Evolutionary conservation across 1,284 basidiomycete species (phyloP).

Genomic region (Fomitopsis palustris): DNA sequence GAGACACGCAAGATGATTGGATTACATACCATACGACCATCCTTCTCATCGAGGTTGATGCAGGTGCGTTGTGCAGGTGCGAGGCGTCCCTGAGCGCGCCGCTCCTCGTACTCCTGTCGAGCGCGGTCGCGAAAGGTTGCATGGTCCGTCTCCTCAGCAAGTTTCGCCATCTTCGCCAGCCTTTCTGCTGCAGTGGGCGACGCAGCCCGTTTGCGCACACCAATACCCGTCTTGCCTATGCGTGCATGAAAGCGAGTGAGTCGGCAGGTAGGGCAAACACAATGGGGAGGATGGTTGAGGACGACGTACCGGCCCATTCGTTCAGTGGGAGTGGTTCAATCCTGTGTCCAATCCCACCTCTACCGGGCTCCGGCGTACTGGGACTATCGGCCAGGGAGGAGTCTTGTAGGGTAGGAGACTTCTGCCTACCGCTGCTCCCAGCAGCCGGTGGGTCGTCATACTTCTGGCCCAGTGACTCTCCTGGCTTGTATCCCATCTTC

Average conservation of each 20-base stretch:
- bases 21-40: slow-evolving; percentile 53
- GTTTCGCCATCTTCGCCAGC: slow-evolving; percentile 70
- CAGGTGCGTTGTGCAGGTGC: slow-evolving; percentile 69
- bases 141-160: slow-evolving; percentile 55
- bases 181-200: slow-evolving; percentile 62
- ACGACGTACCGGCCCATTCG: slow-evolving; percentile 68
- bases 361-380: background rate
- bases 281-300: background rate
- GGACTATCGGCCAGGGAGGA: background rate
- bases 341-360: slow-evolving; percentile 34
- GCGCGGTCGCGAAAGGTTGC: slow-evolving; percentile 64
- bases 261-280: background rate
- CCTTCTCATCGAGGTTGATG: slow-evolving; percentile 64
- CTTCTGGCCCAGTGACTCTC: slow-evolving; percentile 63
- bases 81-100: slow-evolving; percentile 66
- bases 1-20: background rate
- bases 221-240: slow-evolving; percentile 75
- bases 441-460: slow-evolving; percentile 10
- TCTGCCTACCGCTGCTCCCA: background rate
- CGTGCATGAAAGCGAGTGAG: slow-evolving; percentile 4
- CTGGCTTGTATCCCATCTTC: slow-evolving; percentile 86
- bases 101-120: slow-evolving; percentile 68
- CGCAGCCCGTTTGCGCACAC: slow-evolving; percentile 60
- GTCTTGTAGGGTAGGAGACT: background rate
- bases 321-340: slow-evolving; percentile 64